These are phyloP conservation scores for Spinacia oleracea DNA, from an alignment of 179 eudicot genomes.

Conservation along the genomic window DNA sequence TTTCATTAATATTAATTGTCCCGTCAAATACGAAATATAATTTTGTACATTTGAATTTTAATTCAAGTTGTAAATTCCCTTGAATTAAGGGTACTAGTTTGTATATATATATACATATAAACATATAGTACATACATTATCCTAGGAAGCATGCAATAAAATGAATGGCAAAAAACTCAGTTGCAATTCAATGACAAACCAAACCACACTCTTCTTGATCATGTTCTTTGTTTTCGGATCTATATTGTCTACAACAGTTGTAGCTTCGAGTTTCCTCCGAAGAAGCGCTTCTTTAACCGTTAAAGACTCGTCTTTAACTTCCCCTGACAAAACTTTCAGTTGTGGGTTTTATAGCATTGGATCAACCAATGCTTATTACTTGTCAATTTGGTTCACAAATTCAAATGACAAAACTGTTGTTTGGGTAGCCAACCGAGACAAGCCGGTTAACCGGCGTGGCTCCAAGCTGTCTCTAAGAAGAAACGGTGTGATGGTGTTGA, in stretches of 20 bases:
- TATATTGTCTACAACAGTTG: conserved; percentile 10
- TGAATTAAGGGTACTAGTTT: background rate
- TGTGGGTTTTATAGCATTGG: conserved; percentile 48
- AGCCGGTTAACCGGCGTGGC: conserved; percentile 50
- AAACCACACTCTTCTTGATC: conserved; percentile 1
- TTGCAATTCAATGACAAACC: conserved; percentile 23
- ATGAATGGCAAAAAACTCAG: background rate
- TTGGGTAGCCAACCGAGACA: conserved; percentile 62
- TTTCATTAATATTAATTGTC: no score
- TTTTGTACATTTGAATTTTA: no score
- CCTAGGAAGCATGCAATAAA: background rate
- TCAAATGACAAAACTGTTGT: conserved; percentile 42
- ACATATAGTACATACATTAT: no score
- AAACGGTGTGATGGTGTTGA: conserved; percentile 42
- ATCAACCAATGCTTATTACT: conserved; percentile 46
- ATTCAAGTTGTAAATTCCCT: no score
- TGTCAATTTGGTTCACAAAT: conserved; percentile 58
- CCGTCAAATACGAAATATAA: no score
- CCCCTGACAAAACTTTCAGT: conserved; percentile 51
- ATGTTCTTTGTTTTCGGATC: conserved; percentile 5
- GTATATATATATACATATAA: background rate
- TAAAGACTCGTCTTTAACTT: conserved; percentile 29
- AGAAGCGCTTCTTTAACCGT: conserved; percentile 29
- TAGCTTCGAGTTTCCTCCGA: conserved; percentile 23
- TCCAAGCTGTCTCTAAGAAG: conserved; percentile 37